Conservation (phyloP, 768 basidiomycete species). For the Fistulinella prunicolor region DNA sequence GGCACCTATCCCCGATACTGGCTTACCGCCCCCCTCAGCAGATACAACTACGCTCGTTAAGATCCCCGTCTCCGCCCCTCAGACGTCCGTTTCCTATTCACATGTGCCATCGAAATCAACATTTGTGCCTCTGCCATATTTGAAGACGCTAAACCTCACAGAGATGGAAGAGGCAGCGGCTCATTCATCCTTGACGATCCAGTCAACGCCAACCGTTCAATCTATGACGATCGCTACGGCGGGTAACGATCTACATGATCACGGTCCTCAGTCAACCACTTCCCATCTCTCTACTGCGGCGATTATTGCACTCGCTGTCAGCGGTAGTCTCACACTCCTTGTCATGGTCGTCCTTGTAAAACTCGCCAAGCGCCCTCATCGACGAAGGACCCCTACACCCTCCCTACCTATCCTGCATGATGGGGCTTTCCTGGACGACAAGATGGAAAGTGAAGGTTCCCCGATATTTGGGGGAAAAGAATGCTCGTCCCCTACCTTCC, state of each 20-base stretch:
- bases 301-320: slow-evolving; percentile 53
- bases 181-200: slow-evolving; percentile 9
- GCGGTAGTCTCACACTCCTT: slow-evolving; percentile 47
- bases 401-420: slow-evolving; percentile 74
- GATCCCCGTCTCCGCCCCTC: slow-evolving; percentile 19
- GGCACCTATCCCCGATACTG: slow-evolving; percentile 32
- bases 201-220: slow-evolving; percentile 3
- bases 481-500: slow-evolving; percentile 38
- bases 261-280: slow-evolving; percentile 10
- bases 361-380: slow-evolving; percentile 47
- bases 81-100: slow-evolving; percentile 16
- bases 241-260: neutral
- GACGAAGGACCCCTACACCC: slow-evolving; percentile 58
- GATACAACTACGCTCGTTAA: slow-evolving; percentile 6
- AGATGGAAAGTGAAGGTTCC: slow-evolving; percentile 52
- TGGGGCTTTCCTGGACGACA: slow-evolving; percentile 45
- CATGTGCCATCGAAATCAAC: slow-evolving; percentile 17
- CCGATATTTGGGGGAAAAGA: slow-evolving; percentile 80
- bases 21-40: slow-evolving; percentile 25
- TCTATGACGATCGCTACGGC: slow-evolving; percentile 3
- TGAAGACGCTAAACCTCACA: slow-evolving; percentile 26
- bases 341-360: slow-evolving; percentile 47
- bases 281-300: slow-evolving; percentile 44
- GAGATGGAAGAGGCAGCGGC: slow-evolving; percentile 16
- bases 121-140: slow-evolving; percentile 30